Conservation (phyloP, 371 early-diverging fungal species). For the Zopfochytrium polystomum region DNA sequence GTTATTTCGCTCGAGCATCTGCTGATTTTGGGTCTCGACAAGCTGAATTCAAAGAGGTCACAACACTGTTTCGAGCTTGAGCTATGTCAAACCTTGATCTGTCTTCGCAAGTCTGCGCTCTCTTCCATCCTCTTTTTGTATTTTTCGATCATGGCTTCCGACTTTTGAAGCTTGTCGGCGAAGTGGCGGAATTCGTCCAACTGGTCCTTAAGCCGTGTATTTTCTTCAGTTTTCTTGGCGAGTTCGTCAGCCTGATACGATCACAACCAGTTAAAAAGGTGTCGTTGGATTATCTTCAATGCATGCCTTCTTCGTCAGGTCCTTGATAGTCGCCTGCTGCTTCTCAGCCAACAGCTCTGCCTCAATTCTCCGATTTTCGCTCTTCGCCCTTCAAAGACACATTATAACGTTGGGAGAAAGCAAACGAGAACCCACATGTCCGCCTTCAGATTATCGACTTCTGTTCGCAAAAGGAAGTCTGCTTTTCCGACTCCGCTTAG, state of each 20-base stretch:
- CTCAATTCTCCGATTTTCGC: conserved; percentile 74
- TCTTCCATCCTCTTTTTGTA: conserved; percentile 93
- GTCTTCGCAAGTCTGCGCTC: conserved; percentile 68
- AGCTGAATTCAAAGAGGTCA: conserved; percentile 30
- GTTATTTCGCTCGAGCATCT: conserved; percentile 61
- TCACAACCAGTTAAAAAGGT: background rate
- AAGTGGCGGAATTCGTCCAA: conserved; percentile 84
- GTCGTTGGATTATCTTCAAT: too few species aligned
- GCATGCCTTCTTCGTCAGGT: conserved; percentile 60
- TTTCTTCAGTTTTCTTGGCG: conserved; percentile 60
- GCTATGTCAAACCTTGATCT: conserved; percentile 65
- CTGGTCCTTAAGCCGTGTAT: conserved; percentile 73
- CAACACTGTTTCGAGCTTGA: background rate
- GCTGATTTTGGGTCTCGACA: conserved; percentile 75
- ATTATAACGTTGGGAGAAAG: background rate
- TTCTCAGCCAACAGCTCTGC: conserved; percentile 62
- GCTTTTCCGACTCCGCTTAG: conserved; percentile 75
- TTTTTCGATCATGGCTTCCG: conserved; percentile 90
- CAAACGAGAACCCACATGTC: conserved; percentile 61
- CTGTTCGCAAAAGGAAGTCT: conserved; percentile 79
- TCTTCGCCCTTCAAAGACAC: conserved; percentile 24
- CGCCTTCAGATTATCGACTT: conserved; percentile 80
- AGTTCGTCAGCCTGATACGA: conserved; percentile 39
- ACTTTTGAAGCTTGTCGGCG: conserved; percentile 84
- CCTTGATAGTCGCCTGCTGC: conserved; percentile 59